phyloP scores from a whole-genome alignment of 225 moss, liverwort and hornwort genomes.

The Neckera pumila region DNA sequence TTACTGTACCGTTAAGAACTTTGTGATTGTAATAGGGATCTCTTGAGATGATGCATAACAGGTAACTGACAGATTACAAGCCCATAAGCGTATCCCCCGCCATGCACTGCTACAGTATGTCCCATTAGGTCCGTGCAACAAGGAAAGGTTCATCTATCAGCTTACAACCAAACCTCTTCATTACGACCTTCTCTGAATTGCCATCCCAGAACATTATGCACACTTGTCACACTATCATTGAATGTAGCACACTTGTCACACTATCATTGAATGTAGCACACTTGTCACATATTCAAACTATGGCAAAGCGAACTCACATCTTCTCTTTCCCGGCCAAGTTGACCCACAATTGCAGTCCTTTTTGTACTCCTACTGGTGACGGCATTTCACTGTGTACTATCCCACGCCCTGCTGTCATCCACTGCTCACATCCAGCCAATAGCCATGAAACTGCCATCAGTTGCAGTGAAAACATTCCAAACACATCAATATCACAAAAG shows the following conservation, averaged over 20 bases:
- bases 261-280: no score
- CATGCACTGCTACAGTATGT: background rate
- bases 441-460: background rate
- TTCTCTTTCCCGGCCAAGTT: constrained; percentile 73
- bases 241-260: background rate
- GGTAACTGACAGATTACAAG: background rate
- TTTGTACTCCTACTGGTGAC: constrained; percentile 36
- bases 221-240: background rate
- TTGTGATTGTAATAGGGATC: background rate
- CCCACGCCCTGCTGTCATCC: constrained; percentile 97
- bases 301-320: constrained; percentile 29
- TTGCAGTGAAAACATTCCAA: background rate
- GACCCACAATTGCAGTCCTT: constrained; percentile 80
- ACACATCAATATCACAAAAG: background rate
- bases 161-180: background rate
- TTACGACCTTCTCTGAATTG: background rate
- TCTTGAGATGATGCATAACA: background rate
- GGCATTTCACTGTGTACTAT: constrained; percentile 98
- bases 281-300: background rate
- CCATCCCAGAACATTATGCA: background rate
- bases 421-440: constrained; percentile 41
- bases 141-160: background rate
- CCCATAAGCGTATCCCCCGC: background rate
- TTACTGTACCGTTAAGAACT: background rate
- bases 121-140: background rate